Evolutionary conservation across 371 early-diverging fungal species (phyloP).

Genomic region (Fennellomyces sp.): DNA sequence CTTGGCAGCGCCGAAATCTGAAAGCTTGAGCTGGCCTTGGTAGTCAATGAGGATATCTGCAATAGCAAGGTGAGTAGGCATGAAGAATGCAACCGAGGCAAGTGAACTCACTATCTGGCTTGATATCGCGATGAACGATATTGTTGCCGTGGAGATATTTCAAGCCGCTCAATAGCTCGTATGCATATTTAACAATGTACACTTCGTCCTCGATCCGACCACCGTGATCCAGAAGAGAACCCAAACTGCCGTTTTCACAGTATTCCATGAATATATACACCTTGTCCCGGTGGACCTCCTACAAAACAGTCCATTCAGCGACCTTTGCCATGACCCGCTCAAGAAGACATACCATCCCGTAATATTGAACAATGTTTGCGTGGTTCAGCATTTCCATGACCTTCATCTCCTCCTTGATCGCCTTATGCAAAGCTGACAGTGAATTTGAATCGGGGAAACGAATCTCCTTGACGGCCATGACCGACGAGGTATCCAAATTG

Average conservation of each 20-base stretch:
- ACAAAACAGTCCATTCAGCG: background rate
- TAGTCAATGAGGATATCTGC: constrained; percentile 82
- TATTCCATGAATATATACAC: constrained; percentile 96
- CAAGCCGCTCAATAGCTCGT: constrained; percentile 89
- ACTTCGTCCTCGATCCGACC: constrained; percentile 80
- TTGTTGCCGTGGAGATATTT: constrained; percentile 86
- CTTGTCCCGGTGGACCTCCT: constrained; percentile 89
- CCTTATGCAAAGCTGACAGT: constrained; percentile 67
- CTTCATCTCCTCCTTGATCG: constrained; percentile 88
- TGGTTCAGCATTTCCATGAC: constrained; percentile 90
- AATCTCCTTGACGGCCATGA: constrained; percentile 94
- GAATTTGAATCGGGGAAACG: constrained; percentile 82
- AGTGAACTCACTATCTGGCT: constrained; percentile 74
- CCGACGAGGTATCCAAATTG: constrained; percentile 84
- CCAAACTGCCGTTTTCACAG: constrained; percentile 84
- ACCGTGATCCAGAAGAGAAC: constrained; percentile 76
- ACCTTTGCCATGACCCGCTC: no score
- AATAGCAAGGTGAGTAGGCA: background rate
- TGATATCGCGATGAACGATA: constrained; percentile 93
- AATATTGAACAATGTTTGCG: constrained; percentile 90
- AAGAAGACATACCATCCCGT: constrained; percentile 62
- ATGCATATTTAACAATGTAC: constrained; percentile 75
- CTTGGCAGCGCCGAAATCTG: constrained; percentile 93
- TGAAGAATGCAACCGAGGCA: background rate
- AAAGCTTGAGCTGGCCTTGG: constrained; percentile 78